Conservation (phyloP, 2,329 filamentous ascomycete genomes). For the Penicillium janthinellum region DNA sequence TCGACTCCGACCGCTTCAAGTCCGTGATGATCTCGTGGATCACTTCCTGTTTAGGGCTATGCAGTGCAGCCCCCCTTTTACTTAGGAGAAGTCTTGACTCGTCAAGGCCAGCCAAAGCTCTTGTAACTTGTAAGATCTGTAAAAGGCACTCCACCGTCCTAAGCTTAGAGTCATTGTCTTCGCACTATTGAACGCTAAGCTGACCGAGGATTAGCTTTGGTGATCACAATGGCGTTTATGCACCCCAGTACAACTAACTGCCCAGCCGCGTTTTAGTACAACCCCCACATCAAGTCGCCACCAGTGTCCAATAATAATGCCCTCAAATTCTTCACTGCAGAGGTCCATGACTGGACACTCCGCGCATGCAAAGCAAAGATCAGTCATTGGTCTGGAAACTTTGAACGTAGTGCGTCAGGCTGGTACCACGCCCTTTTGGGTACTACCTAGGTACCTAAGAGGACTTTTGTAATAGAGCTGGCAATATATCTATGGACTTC, state of each 20-base stretch:
- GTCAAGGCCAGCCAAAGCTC: not conserved
- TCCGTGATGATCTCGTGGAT: conserved; percentile 6
- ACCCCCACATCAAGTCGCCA: conserved; percentile 12
- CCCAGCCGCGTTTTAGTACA: not conserved
- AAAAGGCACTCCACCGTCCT: not conserved
- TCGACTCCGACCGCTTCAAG: not conserved
- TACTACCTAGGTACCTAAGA: no score
- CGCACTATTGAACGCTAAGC: not conserved
- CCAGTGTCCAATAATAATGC: conserved; percentile 11
- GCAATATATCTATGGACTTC: not conserved
- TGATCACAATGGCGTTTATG: not conserved
- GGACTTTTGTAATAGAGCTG: no score
- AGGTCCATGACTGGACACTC: not conserved
- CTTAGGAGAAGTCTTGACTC: not conserved
- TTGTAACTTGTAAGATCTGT: no score
- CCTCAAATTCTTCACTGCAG: conserved; percentile 5
- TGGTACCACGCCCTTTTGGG: no score
- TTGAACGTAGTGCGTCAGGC: not conserved
- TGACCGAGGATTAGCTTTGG: not conserved
- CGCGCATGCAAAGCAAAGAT: not conserved
- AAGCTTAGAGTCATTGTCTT: not conserved
- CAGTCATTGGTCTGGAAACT: not conserved
- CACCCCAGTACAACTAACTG: not conserved
- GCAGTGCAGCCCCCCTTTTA: not conserved
- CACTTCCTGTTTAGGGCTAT: not conserved